Conservation (phyloP, 257 asterid species). For the Plectranthus barbatus region DNA sequence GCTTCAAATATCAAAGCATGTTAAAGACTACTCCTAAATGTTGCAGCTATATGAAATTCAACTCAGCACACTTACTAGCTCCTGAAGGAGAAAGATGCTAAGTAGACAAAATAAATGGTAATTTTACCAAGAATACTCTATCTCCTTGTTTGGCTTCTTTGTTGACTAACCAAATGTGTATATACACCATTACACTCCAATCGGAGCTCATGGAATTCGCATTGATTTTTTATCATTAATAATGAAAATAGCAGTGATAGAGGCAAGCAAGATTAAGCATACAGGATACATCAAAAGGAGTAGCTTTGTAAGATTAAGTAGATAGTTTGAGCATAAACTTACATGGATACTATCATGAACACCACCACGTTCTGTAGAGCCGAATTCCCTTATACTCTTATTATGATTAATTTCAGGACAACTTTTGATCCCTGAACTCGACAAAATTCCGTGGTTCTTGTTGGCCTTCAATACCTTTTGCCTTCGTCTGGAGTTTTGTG, state of each 20-base stretch:
- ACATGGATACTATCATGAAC: constrained; percentile 18
- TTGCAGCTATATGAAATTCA: background rate
- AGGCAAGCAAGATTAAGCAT: background rate
- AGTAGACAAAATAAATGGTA: background rate
- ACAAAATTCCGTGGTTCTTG: constrained; percentile 19
- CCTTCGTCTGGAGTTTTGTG: constrained; percentile 31
- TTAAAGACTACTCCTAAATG: background rate
- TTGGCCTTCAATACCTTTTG: constrained; percentile 27
- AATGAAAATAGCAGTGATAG: background rate
- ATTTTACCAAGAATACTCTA: background rate
- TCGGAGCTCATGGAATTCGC: background rate
- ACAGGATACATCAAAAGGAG: background rate
- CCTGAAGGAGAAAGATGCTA: constrained; percentile 1
- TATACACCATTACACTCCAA: background rate
- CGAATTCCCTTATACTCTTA: constrained; percentile 9
- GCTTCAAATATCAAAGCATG: background rate
- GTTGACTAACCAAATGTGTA: background rate
- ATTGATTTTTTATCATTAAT: background rate
- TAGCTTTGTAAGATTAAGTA: background rate
- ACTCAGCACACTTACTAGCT: background rate
- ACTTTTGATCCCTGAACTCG: constrained; percentile 21
- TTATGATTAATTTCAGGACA: constrained; percentile 12
- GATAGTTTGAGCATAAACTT: constrained; percentile 18
- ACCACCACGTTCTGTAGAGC: constrained; percentile 5
- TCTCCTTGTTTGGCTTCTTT: background rate